Base-by-base conservation (phyloP, 1,139 yeast species). In the Yamadazyma kanchanaburiensis region DNA sequence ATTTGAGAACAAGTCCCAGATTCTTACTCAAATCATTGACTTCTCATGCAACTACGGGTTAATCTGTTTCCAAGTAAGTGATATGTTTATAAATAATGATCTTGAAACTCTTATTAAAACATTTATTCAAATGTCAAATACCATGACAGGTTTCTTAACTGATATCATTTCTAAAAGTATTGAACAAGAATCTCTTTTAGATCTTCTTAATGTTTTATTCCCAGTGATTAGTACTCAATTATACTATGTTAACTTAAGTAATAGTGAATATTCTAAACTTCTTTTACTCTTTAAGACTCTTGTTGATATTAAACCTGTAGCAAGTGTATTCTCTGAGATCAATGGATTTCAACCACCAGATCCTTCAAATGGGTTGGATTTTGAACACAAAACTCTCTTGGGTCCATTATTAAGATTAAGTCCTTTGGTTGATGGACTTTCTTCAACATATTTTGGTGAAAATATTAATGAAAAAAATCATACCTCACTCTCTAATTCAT, bases 321-420 rank as follows among this genome's bases (percentile, higher is more conserved):
- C 94, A 1, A 60, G 74, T 0, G 51, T 70, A 1, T 71, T 88
- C 40, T 67, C 86, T 1, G 62, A 73, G 37, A 57, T 81, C 17
- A 72, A 74, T 30, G 71, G 73, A 0, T 84, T 80, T 39, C 59
- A 58, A 32, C 77, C 77, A 26, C 62, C 64, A 23, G 61, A 53
- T 30, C 28, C 34, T 13, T 50, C 61, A 15, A 66, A 83, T 1
- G 59, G 70, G 9, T 51, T 66, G 21, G 70, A 71, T 26, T 72
- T 72, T 41, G 94, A 84, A 46, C 60, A 60, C 17, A 63, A 65
- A 21, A 77, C 95, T 0, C 53, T 86, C 9, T 58, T 89, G 34
- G 97, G 97, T 2, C 85, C 95, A 3, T 64, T 87, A 23, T 70
- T 87, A 36, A 66, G 80, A 34, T 58, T 87, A 13, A 85, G 96